A percentile compares a stretch with the other conserved stretches of the same genome.
phyloP scores from a whole-genome alignment of 192 early-diverging fungal genomes.

The Coemansia sp. region DNA sequence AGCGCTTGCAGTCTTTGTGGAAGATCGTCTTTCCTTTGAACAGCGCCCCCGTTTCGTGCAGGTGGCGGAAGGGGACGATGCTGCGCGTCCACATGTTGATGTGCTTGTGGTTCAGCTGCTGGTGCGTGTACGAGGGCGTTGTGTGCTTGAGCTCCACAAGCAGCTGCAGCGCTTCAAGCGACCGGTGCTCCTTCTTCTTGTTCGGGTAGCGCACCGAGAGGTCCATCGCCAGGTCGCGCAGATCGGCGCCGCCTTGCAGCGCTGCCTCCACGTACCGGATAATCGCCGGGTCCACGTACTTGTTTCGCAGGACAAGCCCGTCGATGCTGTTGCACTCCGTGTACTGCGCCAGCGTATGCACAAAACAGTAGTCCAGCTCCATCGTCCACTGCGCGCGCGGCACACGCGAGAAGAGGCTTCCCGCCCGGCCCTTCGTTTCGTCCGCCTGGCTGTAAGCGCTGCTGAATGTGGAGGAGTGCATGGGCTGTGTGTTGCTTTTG shows the following conservation, averaged over 20 bases:
- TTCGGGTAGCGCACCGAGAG: constrained; percentile 27
- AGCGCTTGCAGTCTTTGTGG: constrained; percentile 44
- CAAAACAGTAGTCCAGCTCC: constrained; percentile 27
- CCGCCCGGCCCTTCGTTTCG: too few species aligned
- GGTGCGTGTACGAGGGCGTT: constrained; percentile 25
- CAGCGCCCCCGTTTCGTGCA: constrained; percentile 19
- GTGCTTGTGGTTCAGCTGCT: constrained; percentile 50
- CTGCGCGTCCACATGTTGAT: constrained; percentile 49
- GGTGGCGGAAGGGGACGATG: constrained; percentile 30
- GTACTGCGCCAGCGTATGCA: constrained; percentile 26
- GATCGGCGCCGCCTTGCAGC: constrained; percentile 3
- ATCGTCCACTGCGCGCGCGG: constrained; percentile 23
- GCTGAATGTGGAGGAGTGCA: not conserved
- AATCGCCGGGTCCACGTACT: constrained; percentile 23
- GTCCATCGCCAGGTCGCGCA: constrained; percentile 9
- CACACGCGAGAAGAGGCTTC: not conserved
- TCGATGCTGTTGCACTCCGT: constrained; percentile 17
- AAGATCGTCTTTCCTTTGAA: constrained; percentile 37
- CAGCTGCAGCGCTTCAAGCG: constrained; percentile 21
- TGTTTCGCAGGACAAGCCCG: constrained; percentile 25
- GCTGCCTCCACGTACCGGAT: constrained; percentile 20
- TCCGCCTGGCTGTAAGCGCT: not conserved
- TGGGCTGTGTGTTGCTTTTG: not conserved
- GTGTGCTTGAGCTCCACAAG: constrained; percentile 18
- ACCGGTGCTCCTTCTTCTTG: constrained; percentile 31